These are phyloP conservation scores for Fusarium scirpi DNA, from an alignment of 2,329 filamentous ascomycete species.

Conservation along the genomic window DNA sequence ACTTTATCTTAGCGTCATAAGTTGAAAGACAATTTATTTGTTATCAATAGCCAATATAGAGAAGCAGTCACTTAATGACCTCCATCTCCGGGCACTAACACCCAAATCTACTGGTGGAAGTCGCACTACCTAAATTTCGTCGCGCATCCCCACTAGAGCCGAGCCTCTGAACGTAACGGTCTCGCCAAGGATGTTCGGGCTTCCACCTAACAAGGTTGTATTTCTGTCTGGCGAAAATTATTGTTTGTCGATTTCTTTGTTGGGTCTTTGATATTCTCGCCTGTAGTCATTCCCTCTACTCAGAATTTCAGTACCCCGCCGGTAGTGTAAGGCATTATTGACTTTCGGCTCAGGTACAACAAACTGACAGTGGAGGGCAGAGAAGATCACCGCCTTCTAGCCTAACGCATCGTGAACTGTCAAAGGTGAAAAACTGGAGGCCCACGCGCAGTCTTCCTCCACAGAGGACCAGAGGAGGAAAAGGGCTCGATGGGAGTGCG, in stretches of 20 bases:
- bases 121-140: constrained; percentile 34
- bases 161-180: constrained; percentile 15
- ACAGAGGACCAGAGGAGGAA: constrained; percentile 40
- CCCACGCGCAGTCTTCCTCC: constrained; percentile 37
- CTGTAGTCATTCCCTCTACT: not conserved
- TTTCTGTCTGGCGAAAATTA: constrained; percentile 8
- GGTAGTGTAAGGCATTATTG: not conserved
- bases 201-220: constrained; percentile 8
- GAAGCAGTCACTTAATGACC: not conserved
- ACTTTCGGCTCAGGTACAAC: not conserved
- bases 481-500: constrained; percentile 51
- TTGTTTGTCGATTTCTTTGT: not conserved
- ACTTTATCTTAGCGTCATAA: not conserved
- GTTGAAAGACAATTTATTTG: not conserved
- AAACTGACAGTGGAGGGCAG: constrained; percentile 16
- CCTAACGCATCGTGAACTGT: constrained; percentile 37
- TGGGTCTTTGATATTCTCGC: not conserved
- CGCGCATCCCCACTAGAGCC: constrained; percentile 38
- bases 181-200: constrained; percentile 11
- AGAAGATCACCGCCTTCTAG: constrained; percentile 24
- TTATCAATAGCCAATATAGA: not conserved
- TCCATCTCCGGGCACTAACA: constrained; percentile 9
- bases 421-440: constrained; percentile 47
- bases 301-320: constrained; percentile 2
- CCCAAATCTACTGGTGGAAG: constrained; percentile 9